These are phyloP conservation scores for Porodaedalea pini DNA, from an alignment of 1,284 basidiomycete species.

Conservation along the genomic window DNA sequence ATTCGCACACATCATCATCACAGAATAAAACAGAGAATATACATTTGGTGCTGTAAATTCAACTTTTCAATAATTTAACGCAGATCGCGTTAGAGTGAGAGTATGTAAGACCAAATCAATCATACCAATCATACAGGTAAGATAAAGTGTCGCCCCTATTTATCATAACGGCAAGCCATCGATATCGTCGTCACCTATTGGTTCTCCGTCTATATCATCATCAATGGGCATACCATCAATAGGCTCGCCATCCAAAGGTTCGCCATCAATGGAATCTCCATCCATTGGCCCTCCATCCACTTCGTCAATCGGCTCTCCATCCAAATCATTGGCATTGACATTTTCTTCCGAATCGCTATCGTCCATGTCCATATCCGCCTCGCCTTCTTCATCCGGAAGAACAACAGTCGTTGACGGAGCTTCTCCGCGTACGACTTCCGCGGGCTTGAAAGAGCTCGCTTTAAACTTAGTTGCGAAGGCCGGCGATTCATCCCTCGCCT, in stretches of 20 bases:
- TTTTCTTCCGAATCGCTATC: slow-evolving; percentile 42
- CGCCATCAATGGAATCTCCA: slow-evolving; percentile 38
- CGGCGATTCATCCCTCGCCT: slow-evolving; percentile 29
- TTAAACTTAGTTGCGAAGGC: slow-evolving; percentile 68
- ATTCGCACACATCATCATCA: neutral
- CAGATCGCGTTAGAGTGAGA: too few relatives aligned
- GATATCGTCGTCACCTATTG: slow-evolving; percentile 42
- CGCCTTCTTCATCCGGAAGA: slow-evolving; percentile 36
- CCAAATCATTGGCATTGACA: slow-evolving; percentile 32
- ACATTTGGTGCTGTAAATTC: neutral
- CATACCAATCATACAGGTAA: too few relatives aligned
- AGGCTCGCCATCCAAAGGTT: slow-evolving; percentile 35
- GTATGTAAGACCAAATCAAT: too few relatives aligned
- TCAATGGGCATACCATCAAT: slow-evolving; percentile 25
- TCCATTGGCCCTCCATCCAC: slow-evolving; percentile 38
- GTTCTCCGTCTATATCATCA: slow-evolving; percentile 46
- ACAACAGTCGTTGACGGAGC: slow-evolving; percentile 28
- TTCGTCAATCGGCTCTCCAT: slow-evolving; percentile 38
- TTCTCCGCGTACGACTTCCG: slow-evolving; percentile 38
- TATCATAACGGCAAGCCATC: slow-evolving; percentile 40
- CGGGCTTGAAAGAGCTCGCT: slow-evolving; percentile 70
- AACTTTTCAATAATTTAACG: neutral
- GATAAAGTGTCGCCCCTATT: too few relatives aligned
- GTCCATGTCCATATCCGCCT: slow-evolving; percentile 42
- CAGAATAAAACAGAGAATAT: neutral